Conservation (phyloP, 192 early-diverging fungal species). For the Backusella macrospora region DNA sequence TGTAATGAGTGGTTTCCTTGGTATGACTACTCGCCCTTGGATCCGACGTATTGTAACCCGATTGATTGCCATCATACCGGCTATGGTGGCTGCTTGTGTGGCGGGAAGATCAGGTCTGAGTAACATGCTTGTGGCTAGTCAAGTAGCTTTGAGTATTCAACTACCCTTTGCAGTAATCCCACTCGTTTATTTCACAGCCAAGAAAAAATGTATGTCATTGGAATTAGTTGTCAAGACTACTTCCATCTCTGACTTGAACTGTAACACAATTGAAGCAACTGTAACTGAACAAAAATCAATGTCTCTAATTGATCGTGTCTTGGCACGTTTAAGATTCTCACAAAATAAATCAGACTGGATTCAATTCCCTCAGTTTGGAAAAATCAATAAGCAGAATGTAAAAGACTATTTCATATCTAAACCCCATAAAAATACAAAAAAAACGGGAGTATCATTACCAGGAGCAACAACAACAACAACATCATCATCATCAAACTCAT, state of each 20-base stretch:
- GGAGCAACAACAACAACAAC: neutral
- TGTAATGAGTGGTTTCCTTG: slow-evolving; percentile 81
- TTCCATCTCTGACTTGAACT: neutral
- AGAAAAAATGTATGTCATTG: slow-evolving; percentile 53
- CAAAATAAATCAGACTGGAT: neutral
- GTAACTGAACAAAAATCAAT: neutral
- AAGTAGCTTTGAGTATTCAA: slow-evolving; percentile 80
- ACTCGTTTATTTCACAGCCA: slow-evolving; percentile 68
- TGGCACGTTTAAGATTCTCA: slow-evolving; percentile 10
- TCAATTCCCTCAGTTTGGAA: neutral
- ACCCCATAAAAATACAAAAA: neutral
- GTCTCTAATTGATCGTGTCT: neutral
- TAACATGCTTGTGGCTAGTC: slow-evolving; percentile 65
- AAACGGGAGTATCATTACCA: neutral
- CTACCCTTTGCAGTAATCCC: slow-evolving; percentile 85
- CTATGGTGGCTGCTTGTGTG: slow-evolving; percentile 66
- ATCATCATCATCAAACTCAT: neutral
- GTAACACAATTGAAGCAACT: neutral
- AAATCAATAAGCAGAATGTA: neutral
- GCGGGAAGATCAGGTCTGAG: slow-evolving; percentile 65
- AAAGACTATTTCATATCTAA: neutral
- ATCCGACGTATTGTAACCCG: slow-evolving; percentile 72
- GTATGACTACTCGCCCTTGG: slow-evolving; percentile 63
- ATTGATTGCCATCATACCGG: slow-evolving; percentile 71
- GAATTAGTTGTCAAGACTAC: slow-evolving; percentile 16